Evolutionary conservation across 805 yeast genomes (phyloP), one percentile per base, ranked within the genome.

Genomic region (Debaryomyces tyrocola): DNA sequence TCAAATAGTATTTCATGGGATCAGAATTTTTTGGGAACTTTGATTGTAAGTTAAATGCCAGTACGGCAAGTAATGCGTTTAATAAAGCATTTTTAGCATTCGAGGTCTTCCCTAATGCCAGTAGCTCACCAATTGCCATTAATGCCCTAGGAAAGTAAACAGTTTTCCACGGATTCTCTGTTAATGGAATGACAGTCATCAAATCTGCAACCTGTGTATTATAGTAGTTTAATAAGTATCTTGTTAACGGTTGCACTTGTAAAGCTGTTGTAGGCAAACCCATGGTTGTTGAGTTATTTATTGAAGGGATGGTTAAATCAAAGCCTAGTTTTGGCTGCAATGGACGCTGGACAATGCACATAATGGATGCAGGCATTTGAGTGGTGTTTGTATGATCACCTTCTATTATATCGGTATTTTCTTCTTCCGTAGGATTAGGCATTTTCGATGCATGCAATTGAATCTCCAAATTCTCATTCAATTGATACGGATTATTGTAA

Each of bases 161-260:
- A 2, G 85, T 82, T 56, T 85, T 85, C 96, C 96, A 90, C 0
- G 96, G 96, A 59, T 87, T 90, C 50, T 84, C 86, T 0, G 87
- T 80, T 41, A 83, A 73, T 0, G 83, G 80, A 18, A 84, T 79
- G 3, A 84, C 90, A 0, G 89, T 80, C 90, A 85, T 84, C 44
- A 82, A 65, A 60, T 87, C 94, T 0, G 92, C 92, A 1, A 90
- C 94, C 52, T 83, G 81, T 14, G 84, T 80, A 14, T 80, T 75
- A 61, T 88, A 90, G 58, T 90, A 82, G 50, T 83, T 83, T 40
- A 90, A 67, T 35, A 90, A 67, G 58, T 83, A 87, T 38, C 94
- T 66, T 0, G 95, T 80, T 55, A 87, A 70, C 1, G 95, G 88
- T 53, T 80, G 81, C 2, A 85, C 81, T 48, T 76, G 78, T 36